These are phyloP conservation scores for Marasmius fiardii DNA, from an alignment of 1,284 basidiomycete genomes.

Conservation along the genomic window DNA sequence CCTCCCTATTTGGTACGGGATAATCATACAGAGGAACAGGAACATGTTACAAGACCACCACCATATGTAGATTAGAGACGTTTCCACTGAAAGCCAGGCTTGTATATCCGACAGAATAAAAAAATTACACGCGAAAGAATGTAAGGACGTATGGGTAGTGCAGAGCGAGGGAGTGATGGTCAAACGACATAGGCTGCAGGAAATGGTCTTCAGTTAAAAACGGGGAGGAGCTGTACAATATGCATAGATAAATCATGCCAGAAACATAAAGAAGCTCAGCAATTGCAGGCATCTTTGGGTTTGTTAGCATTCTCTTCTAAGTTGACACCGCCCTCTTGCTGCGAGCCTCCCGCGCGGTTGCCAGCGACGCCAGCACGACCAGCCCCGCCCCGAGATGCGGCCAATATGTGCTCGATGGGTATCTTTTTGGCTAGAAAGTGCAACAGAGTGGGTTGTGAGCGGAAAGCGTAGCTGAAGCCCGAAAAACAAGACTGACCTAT, in stretches of 20 bases:
- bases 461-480: not conserved
- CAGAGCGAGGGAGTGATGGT: not conserved
- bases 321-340: slow-evolving; percentile 62
- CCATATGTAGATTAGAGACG: slow-evolving; percentile 48
- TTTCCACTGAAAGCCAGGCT: not conserved
- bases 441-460: slow-evolving; percentile 6
- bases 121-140: slow-evolving; percentile 15
- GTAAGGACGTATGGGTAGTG: slow-evolving; percentile 4
- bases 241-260: slow-evolving; percentile 17
- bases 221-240: slow-evolving; percentile 3
- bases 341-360: slow-evolving; percentile 46
- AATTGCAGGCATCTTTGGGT: slow-evolving; percentile 79
- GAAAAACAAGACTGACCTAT: slow-evolving; percentile 62
- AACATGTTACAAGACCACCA: slow-evolving; percentile 49
- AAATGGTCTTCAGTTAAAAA: slow-evolving; percentile 4
- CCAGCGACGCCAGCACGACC: slow-evolving; percentile 60
- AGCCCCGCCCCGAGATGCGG: slow-evolving; percentile 64
- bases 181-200: slow-evolving; percentile 3
- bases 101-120: slow-evolving; percentile 2
- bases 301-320: slow-evolving; percentile 68
- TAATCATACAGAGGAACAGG: slow-evolving; percentile 35
- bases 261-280: slow-evolving; percentile 34
- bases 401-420: slow-evolving; percentile 89
- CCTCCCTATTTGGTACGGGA: slow-evolving; percentile 62
- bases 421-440: slow-evolving; percentile 82